A percentile compares a stretch with the other conserved stretches of the same genome.
phyloP scores from a whole-genome alignment of 495 filamentous ascomycete species.

The Penicillium turbatum region DNA sequence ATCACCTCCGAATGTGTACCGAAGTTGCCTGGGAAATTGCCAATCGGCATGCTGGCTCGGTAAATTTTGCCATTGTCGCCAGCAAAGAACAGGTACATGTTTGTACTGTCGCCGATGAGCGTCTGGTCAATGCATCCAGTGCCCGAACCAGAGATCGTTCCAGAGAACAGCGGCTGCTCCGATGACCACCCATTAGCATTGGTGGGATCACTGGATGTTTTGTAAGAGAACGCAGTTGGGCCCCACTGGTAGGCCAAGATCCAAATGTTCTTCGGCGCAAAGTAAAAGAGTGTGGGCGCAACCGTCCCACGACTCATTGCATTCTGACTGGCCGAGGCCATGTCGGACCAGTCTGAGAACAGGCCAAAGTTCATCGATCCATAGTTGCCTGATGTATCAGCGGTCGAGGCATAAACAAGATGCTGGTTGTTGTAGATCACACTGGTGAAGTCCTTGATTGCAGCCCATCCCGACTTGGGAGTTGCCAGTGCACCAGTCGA shows the following conservation, averaged over 20 bases:
- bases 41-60: constrained; percentile 54
- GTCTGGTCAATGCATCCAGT: constrained; percentile 54
- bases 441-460: constrained; percentile 57
- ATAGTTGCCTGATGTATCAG: constrained; percentile 37
- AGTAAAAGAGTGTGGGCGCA: constrained; percentile 60
- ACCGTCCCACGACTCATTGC: constrained; percentile 46
- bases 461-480: constrained; percentile 48
- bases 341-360: constrained; percentile 52
- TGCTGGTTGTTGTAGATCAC: constrained; percentile 51
- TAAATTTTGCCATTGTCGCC: constrained; percentile 65
- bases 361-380: constrained; percentile 55
- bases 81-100: constrained; percentile 63
- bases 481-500: constrained; percentile 44
- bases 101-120: constrained; percentile 42
- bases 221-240: constrained; percentile 52
- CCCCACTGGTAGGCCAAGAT: constrained; percentile 61
- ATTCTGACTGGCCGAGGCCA: constrained; percentile 52
- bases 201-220: constrained; percentile 53
- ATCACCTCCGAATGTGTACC: constrained; percentile 44
- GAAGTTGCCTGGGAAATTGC: constrained; percentile 56
- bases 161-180: constrained; percentile 50
- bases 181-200: constrained; percentile 54
- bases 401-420: constrained; percentile 49
- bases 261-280: constrained; percentile 56
- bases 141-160: constrained; percentile 45